Conservation (phyloP, 2,329 filamentous ascomycete species). For the Graphilbum sp. region DNA sequence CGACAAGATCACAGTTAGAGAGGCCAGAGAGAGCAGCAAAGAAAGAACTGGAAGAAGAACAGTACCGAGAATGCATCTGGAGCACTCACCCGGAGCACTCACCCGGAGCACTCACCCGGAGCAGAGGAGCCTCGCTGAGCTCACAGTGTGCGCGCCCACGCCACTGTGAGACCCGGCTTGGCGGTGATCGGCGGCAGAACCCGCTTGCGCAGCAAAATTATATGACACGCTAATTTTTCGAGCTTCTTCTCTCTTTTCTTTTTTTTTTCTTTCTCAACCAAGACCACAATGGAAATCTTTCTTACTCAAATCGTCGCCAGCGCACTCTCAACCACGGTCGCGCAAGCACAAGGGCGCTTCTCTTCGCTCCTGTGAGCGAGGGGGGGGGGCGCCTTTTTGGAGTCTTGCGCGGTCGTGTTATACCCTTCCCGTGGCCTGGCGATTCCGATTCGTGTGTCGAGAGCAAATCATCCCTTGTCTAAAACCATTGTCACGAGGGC, state of each 20-base stretch:
- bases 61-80: too few species aligned
- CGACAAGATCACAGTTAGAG: too few species aligned
- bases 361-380: too few species aligned
- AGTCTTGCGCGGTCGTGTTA: constrained; percentile 13
- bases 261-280: constrained; percentile 11
- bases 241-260: constrained; percentile 6
- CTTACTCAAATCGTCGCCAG: constrained; percentile 17
- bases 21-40: too few species aligned
- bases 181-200: constrained; percentile 2
- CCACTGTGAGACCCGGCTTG: background rate
- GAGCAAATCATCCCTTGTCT: constrained; percentile 39
- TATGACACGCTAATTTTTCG: background rate
- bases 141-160: too few species aligned
- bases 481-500: constrained; percentile 56
- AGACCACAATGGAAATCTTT: constrained; percentile 16
- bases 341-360: too few species aligned
- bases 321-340: background rate
- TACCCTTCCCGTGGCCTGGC: constrained; percentile 23
- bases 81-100: too few species aligned
- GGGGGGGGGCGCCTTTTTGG: too few species aligned
- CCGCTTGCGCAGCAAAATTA: background rate
- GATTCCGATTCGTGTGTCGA: constrained; percentile 39
- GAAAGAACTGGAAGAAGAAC: too few species aligned
- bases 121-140: too few species aligned
- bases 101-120: too few species aligned